phyloP scores from a whole-genome alignment of 768 basidiomycete genomes.

The Scleroderma bovista region DNA sequence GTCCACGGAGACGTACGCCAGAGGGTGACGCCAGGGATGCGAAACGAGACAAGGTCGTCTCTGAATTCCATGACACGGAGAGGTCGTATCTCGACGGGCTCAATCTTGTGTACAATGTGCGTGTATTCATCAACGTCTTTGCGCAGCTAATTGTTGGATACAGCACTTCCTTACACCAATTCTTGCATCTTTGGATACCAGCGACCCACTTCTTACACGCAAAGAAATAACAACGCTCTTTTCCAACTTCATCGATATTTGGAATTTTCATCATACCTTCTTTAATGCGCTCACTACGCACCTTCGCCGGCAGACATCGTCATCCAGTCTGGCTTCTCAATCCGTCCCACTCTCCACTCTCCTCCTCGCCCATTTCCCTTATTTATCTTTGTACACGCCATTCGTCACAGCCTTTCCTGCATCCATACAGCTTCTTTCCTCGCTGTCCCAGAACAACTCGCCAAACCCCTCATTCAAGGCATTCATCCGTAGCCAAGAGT shows the following conservation, averaged over 20 bases:
- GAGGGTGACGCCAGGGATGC: conserved; percentile 43
- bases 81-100: conserved; percentile 75
- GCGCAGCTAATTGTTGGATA: conserved; percentile 5
- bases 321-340: conserved; percentile 12
- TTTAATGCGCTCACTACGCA: conserved; percentile 52
- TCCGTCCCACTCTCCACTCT: conserved; percentile 49
- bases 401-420: conserved; percentile 77
- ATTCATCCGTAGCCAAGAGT: conserved; percentile 62
- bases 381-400: conserved; percentile 80
- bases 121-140: conserved; percentile 19
- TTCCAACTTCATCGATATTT: conserved; percentile 87
- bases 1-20: conserved; percentile 30
- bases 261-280: conserved; percentile 81
- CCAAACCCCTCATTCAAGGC: conserved; percentile 45
- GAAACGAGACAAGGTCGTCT: conserved; percentile 66
- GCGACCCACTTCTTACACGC: conserved; percentile 64
- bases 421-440: conserved; percentile 52
- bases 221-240: conserved; percentile 68
- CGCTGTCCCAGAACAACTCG: conserved; percentile 44
- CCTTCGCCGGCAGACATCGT: conserved; percentile 18
- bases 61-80: conserved; percentile 80
- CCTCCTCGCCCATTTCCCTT: conserved; percentile 80
- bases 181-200: conserved; percentile 64
- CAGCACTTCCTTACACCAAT: conserved; percentile 83
- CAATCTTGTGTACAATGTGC: conserved; percentile 74